Evolutionary conservation across 164 flowering plant genomes (phyloP).

Genomic region (Chimonanthus salicifolius): DNA sequence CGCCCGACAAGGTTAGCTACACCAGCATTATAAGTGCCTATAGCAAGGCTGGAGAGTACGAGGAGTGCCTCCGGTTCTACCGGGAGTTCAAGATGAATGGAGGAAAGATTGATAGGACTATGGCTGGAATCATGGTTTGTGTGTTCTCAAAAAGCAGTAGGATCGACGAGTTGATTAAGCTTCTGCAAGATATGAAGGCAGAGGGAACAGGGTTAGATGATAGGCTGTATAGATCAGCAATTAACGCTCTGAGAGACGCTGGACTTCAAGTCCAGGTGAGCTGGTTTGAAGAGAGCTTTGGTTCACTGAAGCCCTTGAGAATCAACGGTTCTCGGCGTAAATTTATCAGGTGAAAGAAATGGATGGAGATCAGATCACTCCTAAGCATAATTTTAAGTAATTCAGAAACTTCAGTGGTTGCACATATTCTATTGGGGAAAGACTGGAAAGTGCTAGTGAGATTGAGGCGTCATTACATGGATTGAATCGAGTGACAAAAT

Average conservation of each 20-base stretch:
- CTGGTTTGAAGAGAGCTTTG: conserved; percentile 53
- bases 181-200: conserved; percentile 56
- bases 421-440: neutral
- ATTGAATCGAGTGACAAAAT: neutral
- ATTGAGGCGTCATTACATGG: neutral
- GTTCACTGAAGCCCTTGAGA: neutral
- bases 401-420: neutral
- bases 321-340: neutral
- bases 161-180: conserved; percentile 57
- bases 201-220: conserved; percentile 54
- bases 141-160: conserved; percentile 52
- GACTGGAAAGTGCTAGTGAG: neutral
- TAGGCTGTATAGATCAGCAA: conserved; percentile 58
- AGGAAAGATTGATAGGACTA: conserved; percentile 53
- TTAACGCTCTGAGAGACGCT: conserved; percentile 66
- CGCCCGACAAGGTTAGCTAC: conserved; percentile 65
- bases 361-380: neutral
- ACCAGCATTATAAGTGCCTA: conserved; percentile 64
- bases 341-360: neutral
- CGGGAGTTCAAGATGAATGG: conserved; percentile 53
- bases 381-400: neutral
- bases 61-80: conserved; percentile 42
- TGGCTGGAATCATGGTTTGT: conserved; percentile 85
- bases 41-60: conserved; percentile 48
- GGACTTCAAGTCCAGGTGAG: conserved; percentile 51